A percentile compares a stretch with the other conserved stretches of the same genome.
Conservation (phyloP, 2,329 filamentous ascomycete genomes). For the Cordyceps farinosa region DNA sequence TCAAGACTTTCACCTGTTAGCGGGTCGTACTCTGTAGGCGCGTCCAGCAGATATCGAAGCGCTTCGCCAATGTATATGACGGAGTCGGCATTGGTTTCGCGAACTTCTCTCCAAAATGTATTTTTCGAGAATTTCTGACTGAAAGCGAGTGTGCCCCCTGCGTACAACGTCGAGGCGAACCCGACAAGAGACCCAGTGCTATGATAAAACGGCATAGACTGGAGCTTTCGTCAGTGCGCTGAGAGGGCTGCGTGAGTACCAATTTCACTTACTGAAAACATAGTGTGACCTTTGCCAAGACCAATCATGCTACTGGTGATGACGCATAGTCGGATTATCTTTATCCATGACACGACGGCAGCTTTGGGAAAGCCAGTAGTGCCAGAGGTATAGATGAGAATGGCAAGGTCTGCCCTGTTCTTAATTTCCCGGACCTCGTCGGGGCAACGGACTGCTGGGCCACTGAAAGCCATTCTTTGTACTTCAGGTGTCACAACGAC, state of each 20-base stretch:
- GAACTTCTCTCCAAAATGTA: slow-evolving; percentile 72
- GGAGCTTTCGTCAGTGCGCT: neutral
- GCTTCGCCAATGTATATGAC: slow-evolving; percentile 89
- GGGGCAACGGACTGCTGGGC: neutral
- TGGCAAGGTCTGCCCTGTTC: slow-evolving; percentile 41
- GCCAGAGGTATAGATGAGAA: slow-evolving; percentile 73
- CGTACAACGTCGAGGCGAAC: slow-evolving; percentile 57
- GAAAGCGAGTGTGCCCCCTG: slow-evolving; percentile 64
- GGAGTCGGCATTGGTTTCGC: slow-evolving; percentile 65
- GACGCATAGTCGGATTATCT: slow-evolving; percentile 38
- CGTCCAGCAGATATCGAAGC: slow-evolving; percentile 73
- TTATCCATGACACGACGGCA: slow-evolving; percentile 64
- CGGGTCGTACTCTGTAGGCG: slow-evolving; percentile 59
- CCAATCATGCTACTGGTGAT: slow-evolving; percentile 55
- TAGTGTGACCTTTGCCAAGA: slow-evolving; percentile 49
- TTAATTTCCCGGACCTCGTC: neutral
- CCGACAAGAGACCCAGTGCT: slow-evolving; percentile 71
- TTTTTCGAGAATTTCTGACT: slow-evolving; percentile 75
- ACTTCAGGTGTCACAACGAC: slow-evolving; percentile 1
- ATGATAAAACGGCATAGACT: slow-evolving; percentile 89
- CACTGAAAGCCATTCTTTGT: neutral
- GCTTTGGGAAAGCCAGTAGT: slow-evolving; percentile 75
- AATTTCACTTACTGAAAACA: slow-evolving; percentile 16
- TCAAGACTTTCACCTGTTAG: slow-evolving; percentile 67
- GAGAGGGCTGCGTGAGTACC: neutral